Percentiles rank a stretch among this genome's conserved stretches.
phyloP scores from a whole-genome alignment of 306 rosid genomes.

The Delonix regia region DNA sequence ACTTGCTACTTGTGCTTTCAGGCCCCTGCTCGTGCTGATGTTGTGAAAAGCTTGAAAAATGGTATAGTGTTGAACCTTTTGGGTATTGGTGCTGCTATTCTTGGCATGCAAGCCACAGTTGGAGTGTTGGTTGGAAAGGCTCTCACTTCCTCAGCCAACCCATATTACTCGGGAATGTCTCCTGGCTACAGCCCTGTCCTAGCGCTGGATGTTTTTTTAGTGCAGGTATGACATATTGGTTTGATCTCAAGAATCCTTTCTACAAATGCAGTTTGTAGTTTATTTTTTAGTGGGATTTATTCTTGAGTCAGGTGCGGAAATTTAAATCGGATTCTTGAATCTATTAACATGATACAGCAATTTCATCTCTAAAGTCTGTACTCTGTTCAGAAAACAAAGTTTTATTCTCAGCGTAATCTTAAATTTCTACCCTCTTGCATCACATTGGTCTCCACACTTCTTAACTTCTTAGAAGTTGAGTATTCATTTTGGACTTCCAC shows the following conservation, averaged over 20 bases:
- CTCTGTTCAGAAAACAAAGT: neutral
- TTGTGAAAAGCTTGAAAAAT: slow-evolving; percentile 76
- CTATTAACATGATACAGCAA: neutral
- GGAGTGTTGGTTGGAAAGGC: slow-evolving; percentile 95
- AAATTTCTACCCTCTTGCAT: neutral
- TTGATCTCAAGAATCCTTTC: slow-evolving; percentile 7
- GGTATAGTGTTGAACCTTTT: slow-evolving; percentile 80
- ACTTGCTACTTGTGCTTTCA: slow-evolving; percentile 42
- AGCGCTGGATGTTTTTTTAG: slow-evolving; percentile 92
- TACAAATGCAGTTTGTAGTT: neutral
- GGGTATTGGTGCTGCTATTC: slow-evolving; percentile 97
- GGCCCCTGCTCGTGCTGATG: slow-evolving; percentile 99
- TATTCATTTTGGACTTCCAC: neutral
- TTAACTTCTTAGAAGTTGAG: neutral
- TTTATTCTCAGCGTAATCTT: neutral
- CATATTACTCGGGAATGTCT: slow-evolving; percentile 79
- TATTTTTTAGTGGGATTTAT: neutral
- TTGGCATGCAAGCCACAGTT: slow-evolving; percentile 96
- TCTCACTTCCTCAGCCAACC: slow-evolving; percentile 87
- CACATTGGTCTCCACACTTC: neutral
- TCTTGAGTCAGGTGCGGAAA: neutral
- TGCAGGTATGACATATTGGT: slow-evolving; percentile 64
- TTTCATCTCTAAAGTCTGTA: neutral
- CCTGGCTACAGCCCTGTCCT: slow-evolving; percentile 95
- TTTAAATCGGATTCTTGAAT: neutral